Percentiles rank a stretch among this genome's conserved stretches.
These are phyloP conservation scores for Nothophytophthora sp. DNA, from an alignment of 352 stramenopile genomes.

Conservation along the genomic window DNA sequence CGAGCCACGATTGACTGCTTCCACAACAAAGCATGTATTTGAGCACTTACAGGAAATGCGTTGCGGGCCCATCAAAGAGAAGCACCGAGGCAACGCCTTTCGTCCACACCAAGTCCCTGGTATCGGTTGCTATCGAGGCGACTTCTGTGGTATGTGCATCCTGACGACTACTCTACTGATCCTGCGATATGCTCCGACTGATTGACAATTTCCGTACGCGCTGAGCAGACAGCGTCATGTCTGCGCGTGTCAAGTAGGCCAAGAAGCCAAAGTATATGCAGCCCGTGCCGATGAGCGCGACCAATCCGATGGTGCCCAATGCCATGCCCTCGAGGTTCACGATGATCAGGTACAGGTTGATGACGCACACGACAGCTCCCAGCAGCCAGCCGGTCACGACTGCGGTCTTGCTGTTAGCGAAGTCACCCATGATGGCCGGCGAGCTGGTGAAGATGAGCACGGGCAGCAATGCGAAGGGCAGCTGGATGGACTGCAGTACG, in stretches of 20 bases:
- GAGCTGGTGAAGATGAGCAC: constrained; percentile 89
- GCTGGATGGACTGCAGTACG: constrained; percentile 91
- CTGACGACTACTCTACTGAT: constrained; percentile 4
- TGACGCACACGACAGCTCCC: constrained; percentile 61
- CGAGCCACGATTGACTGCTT: no score
- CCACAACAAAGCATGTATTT: no score
- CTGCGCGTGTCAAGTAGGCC: constrained; percentile 56
- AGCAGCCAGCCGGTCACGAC: constrained; percentile 59
- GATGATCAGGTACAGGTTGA: constrained; percentile 81
- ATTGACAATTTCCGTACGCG: constrained; percentile 16
- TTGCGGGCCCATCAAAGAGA: no score
- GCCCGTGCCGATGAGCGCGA: constrained; percentile 31
- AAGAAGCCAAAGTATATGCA: constrained; percentile 75
- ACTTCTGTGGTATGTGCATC: background rate
- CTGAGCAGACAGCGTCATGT: constrained; percentile 29
- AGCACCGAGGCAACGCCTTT: constrained; percentile 1
- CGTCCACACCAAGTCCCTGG: constrained; percentile 8
- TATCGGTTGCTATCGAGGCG: constrained; percentile 1
- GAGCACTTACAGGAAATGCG: no score
- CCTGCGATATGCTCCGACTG: constrained; percentile 18
- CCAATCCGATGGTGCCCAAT: constrained; percentile 34
- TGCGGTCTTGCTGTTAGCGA: constrained; percentile 51
- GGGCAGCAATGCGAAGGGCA: constrained; percentile 91
- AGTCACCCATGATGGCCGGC: constrained; percentile 78
- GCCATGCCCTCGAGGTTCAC: constrained; percentile 60